Base-by-base conservation (phyloP, 23 red algal genomes). In the Gracilaria vermiculophylla region DNA sequence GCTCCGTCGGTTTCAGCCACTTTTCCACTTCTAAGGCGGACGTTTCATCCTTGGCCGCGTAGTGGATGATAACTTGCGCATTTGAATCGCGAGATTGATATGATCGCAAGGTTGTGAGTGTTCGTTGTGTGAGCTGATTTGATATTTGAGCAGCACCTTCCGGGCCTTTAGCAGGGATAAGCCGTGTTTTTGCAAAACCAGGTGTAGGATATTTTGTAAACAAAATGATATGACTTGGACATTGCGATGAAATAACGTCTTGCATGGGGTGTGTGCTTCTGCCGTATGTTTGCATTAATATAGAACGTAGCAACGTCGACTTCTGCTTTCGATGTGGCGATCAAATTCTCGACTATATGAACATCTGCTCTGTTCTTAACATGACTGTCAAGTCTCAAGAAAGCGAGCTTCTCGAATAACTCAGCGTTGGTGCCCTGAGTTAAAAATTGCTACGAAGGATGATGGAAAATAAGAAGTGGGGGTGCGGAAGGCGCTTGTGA, bases 171-270 rank as follows among this genome's bases (percentile, higher is more conserved):
- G 76, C 72, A 19, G 79, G 81, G 53, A 92, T 90, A 37, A 98
- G 81, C 11, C 96, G 92, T 5, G 81, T 92, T 70, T 98, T 98
- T 32, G 96, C 92, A 55, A 67, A 89, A 28, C 96, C 96, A 2
- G 92, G 86, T 0, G 77, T 53, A 12, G 96, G 96, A 74, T 83
- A 76, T 57, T 98, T 98, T 12, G 91, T 94, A 65, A 98, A 98
- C 62, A 98, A 25, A 54, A 98, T 29, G n/a, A 98, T 41, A 51
- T 88, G 82, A 12, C 32, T 21, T 40, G 49, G 20, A 32, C 50
- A 40, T 60, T 43, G 34, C 19, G 12, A 19, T 24, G 50, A 9
- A 33, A 14, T 13, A 20, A 50, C 21, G 25, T 21, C 13, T 50
- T 60, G 53, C 75, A 60, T 75, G 5, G 19, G 6, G 36, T 23